Evolutionary conservation across 2,329 filamentous ascomycete species (phyloP), one percentile per base, ranked within the genome.

Genomic region (Geosmithia putterillii): DNA sequence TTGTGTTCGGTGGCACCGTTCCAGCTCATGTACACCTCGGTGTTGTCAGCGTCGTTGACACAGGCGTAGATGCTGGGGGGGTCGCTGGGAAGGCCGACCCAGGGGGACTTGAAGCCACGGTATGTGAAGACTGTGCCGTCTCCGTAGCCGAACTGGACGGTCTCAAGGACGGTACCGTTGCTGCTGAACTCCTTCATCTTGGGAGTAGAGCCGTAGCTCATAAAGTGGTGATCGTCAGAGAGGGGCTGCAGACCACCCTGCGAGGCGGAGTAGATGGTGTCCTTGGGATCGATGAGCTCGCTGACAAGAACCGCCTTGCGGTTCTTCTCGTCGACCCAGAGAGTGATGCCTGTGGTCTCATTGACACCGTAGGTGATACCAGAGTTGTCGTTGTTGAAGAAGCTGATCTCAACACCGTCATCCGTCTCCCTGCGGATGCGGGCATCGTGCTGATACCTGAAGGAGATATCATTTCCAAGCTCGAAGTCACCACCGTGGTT

Each of bases 371-470:
- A 67, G 37, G 59, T 67, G 12, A 62, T 67, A 46, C 71, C 69
- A 17, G 66, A 68, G 45, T 53, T 56, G 55, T 77, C 77, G 51
- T 77, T 72, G 51, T 69, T 76, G 36, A 77, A 57, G 2, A 69
- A 70, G 45, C 76, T 64, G 5, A 69, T 50, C 4, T 73, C 73
- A 42, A 71, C 59, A 2, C 65, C 61, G 3, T 51, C 55, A 36
- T 68, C 59, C 44, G 67, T 61, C 20, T 48, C 47, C 8, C 37
- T 37, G 19, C 58, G 54, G 39, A 51, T 73, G 41, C 64, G 64
- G 0, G 69, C 71, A 50, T 76, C 64, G 47, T 76, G 72, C 51
- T 76, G 73, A 52, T 66, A 75, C 9, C 65, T 65, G 45, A 70
- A 71, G 21, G 63, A 54, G 4, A 58, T 55, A 3, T 60, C 58